phyloP scores from a whole-genome alignment of 2,329 filamentous ascomycete species.

The Huntiella savannae region DNA sequence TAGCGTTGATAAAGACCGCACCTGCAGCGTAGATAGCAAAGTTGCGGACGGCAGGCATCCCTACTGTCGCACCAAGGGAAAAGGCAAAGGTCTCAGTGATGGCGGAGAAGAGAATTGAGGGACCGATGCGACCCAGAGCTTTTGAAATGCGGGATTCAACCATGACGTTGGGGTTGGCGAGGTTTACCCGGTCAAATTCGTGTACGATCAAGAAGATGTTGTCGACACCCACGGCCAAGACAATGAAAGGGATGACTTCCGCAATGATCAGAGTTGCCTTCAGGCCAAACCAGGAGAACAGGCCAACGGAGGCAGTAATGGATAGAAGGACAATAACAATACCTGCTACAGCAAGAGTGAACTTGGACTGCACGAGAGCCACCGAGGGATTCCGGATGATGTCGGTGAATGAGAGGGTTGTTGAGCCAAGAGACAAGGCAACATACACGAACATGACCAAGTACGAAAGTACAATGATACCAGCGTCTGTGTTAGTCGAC shows the following conservation, averaged over 20 bases:
- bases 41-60: slow-evolving; percentile 95
- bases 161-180: slow-evolving; percentile 73
- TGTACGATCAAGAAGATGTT: slow-evolving; percentile 98
- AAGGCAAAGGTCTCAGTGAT: slow-evolving; percentile 88
- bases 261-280: slow-evolving; percentile 96
- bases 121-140: slow-evolving; percentile 87
- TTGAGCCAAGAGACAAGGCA: slow-evolving; percentile 78
- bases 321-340: slow-evolving; percentile 96
- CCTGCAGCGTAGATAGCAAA: slow-evolving; percentile 94
- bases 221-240: slow-evolving; percentile 89
- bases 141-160: slow-evolving; percentile 73
- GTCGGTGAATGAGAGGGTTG: slow-evolving; percentile 57
- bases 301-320: slow-evolving; percentile 79
- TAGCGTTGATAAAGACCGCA: slow-evolving; percentile 87
- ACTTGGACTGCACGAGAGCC: slow-evolving; percentile 86
- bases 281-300: slow-evolving; percentile 81
- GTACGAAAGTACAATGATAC: slow-evolving; percentile 91
- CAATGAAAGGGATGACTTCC: slow-evolving; percentile 94
- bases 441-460: slow-evolving; percentile 98
- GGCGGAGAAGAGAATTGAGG: slow-evolving; percentile 90
- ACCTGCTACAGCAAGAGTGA: slow-evolving; percentile 81
- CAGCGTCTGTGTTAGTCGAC: slow-evolving; percentile 93
- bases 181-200: slow-evolving; percentile 88
- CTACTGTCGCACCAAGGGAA: slow-evolving; percentile 76
- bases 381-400: slow-evolving; percentile 66